phyloP scores from a whole-genome alignment of 192 early-diverging fungal genomes.

The Nowakowskiella sp. region DNA sequence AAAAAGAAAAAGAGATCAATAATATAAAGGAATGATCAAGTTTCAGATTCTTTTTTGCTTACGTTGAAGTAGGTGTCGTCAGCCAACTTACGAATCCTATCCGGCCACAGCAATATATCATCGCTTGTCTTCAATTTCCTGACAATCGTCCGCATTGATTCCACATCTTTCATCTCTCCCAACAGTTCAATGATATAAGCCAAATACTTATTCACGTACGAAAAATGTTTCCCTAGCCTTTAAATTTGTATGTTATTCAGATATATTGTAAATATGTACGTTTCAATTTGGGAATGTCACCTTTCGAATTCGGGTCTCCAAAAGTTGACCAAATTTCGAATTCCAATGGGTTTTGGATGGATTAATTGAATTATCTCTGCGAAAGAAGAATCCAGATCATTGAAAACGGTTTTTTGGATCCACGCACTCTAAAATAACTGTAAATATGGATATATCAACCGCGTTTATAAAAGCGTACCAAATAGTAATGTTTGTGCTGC shows the following conservation, averaged over 20 bases:
- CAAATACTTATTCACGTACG: constrained; percentile 64
- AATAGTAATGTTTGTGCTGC: constrained; percentile 62
- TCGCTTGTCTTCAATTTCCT: constrained; percentile 46
- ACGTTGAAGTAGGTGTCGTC: constrained; percentile 40
- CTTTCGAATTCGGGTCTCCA: constrained; percentile 76
- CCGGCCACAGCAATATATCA: constrained; percentile 42
- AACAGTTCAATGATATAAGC: constrained; percentile 52
- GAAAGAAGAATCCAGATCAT: constrained; percentile 52
- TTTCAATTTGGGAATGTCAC: constrained; percentile 17
- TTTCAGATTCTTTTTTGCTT: too few relatives aligned
- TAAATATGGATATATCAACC: neutral
- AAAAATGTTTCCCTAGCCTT: constrained; percentile 67
- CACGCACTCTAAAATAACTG: constrained; percentile 46
- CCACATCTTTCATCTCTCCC: constrained; percentile 48
- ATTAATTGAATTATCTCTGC: constrained; percentile 50
- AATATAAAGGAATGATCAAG: too few relatives aligned
- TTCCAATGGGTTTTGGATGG: constrained; percentile 46
- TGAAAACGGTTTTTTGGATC: constrained; percentile 48
- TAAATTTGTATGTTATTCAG: constrained; percentile 1
- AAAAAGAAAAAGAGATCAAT: too few relatives aligned
- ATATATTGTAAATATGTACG: neutral
- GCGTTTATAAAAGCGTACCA: constrained; percentile 28
- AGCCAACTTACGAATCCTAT: constrained; percentile 40
- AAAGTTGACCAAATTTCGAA: constrained; percentile 53
- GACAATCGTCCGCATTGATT: constrained; percentile 44